Percentiles rank a stretch among this genome's conserved stretches.
phyloP scores from a whole-genome alignment of 2,329 filamentous ascomycete species.

The Orbilia blumenaviensis region DNA sequence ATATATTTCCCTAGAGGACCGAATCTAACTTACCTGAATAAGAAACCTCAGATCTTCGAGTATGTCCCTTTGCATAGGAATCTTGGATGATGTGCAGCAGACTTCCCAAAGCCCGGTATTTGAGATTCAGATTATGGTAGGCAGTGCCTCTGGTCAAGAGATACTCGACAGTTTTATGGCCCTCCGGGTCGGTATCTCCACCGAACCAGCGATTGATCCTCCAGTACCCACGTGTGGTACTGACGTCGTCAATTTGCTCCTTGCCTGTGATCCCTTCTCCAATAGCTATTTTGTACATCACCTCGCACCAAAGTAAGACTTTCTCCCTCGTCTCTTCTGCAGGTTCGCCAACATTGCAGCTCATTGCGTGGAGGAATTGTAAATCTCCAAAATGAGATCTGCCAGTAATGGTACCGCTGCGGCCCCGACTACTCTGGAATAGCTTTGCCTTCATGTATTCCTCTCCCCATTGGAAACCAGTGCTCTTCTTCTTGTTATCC shows the following conservation, averaged over 20 bases:
- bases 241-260: no score
- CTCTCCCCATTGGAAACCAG: background rate
- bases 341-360: background rate
- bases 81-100: constrained; percentile 20
- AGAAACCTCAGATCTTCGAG: background rate
- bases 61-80: constrained; percentile 25
- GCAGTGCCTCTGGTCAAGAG: background rate
- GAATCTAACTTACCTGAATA: constrained; percentile 9
- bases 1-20: no score
- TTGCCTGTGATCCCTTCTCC: background rate
- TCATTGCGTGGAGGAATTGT: constrained; percentile 23
- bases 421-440: background rate
- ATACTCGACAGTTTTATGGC: background rate
- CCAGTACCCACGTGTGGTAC: no score
- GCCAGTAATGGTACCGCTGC: background rate
- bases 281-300: constrained; percentile 7
- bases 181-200: background rate
- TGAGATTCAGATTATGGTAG: background rate
- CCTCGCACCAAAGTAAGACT: constrained; percentile 15
- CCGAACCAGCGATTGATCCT: background rate
- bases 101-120: background rate
- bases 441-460: no score
- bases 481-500: background rate
- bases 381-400: constrained; percentile 21
- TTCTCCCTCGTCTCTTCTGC: constrained; percentile 19